A percentile compares a stretch with the other conserved stretches of the same genome.
phyloP scores from a whole-genome alignment of 2,329 filamentous ascomycete genomes.

The Pyricularia pennisetigena region DNA sequence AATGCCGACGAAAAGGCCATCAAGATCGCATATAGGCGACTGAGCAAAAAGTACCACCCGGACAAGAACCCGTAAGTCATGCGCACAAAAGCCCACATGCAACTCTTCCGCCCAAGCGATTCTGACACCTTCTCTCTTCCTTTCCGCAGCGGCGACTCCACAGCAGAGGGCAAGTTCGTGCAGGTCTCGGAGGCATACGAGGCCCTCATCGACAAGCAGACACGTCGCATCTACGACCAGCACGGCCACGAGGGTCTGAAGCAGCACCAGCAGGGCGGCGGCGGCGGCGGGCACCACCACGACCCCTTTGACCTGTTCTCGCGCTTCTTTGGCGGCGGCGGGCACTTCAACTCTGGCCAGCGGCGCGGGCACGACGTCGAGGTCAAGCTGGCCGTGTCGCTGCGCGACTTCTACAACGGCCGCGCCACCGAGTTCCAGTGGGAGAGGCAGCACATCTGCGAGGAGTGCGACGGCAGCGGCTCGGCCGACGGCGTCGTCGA shows the following conservation, averaged over 20 bases:
- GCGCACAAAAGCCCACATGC: neutral
- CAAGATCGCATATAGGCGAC: slow-evolving; percentile 82
- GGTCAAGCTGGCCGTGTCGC: slow-evolving; percentile 65
- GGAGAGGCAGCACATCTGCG: slow-evolving; percentile 93
- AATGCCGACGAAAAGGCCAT: slow-evolving; percentile 78
- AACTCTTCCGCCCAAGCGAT: neutral
- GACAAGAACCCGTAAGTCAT: slow-evolving; percentile 90
- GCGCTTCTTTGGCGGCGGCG: slow-evolving; percentile 88
- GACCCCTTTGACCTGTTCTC: slow-evolving; percentile 96
- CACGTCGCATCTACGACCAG: slow-evolving; percentile 84
- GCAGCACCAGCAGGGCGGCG: slow-evolving; percentile 66
- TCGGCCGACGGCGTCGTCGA: slow-evolving; percentile 76
- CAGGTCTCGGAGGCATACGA: slow-evolving; percentile 94
- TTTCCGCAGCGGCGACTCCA: slow-evolving; percentile 56
- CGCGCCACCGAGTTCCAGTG: slow-evolving; percentile 77
- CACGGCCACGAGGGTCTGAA: slow-evolving; percentile 87
- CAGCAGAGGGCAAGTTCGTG: slow-evolving; percentile 84
- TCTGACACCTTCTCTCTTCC: neutral
- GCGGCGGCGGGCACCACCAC: slow-evolving; percentile 47
- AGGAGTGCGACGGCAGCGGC: slow-evolving; percentile 79
- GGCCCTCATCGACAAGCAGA: slow-evolving; percentile 68
- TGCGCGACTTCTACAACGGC: slow-evolving; percentile 90
- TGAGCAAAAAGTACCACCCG: slow-evolving; percentile 94
- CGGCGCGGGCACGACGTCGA: slow-evolving; percentile 84
- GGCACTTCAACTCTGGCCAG: slow-evolving; percentile 68